These are phyloP conservation scores for Dioszegia aurantiaca DNA, from an alignment of 768 basidiomycete genomes.

Conservation along the genomic window DNA sequence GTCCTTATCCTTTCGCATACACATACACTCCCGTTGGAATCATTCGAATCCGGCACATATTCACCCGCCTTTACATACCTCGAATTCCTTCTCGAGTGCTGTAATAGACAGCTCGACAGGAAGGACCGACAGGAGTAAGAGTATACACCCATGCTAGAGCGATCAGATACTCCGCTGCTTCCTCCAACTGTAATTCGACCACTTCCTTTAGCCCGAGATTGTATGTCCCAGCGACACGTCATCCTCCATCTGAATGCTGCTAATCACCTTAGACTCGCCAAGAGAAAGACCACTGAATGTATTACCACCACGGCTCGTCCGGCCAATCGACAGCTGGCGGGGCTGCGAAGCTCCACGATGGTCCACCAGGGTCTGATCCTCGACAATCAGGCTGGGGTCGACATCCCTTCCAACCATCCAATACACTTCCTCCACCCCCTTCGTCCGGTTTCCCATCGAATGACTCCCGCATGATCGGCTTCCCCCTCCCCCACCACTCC, in stretches of 20 bases:
- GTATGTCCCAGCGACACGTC: slow-evolving; percentile 6
- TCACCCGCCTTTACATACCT: background rate
- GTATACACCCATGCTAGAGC: slow-evolving; percentile 8
- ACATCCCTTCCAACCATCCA: slow-evolving; percentile 9
- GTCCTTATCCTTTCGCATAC: too few species aligned
- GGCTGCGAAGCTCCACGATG: slow-evolving; percentile 12
- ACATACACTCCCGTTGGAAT: too few species aligned
- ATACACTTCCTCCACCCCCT: slow-evolving; percentile 4
- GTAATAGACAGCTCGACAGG: background rate
- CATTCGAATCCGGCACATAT: background rate
- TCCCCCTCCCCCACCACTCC: slow-evolving; percentile 13
- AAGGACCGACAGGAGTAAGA: background rate
- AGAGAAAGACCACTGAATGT: slow-evolving; percentile 14
- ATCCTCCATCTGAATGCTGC: background rate
- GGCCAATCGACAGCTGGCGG: slow-evolving; percentile 11
- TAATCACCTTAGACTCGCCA: background rate
- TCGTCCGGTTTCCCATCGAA: slow-evolving; percentile 17
- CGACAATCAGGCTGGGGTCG: slow-evolving; percentile 14
- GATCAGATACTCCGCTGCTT: slow-evolving; percentile 13
- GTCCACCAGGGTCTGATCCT: slow-evolving; percentile 8
- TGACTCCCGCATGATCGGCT: slow-evolving; percentile 9
- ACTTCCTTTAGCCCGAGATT: slow-evolving; percentile 11
- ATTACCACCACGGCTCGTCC: slow-evolving; percentile 15
- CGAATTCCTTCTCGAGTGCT: background rate
- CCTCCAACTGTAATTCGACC: background rate